Evolutionary conservation across 768 basidiomycete species (phyloP), one percentile per base, ranked within the genome.

Genomic region (Pulveroboletus sp.): DNA sequence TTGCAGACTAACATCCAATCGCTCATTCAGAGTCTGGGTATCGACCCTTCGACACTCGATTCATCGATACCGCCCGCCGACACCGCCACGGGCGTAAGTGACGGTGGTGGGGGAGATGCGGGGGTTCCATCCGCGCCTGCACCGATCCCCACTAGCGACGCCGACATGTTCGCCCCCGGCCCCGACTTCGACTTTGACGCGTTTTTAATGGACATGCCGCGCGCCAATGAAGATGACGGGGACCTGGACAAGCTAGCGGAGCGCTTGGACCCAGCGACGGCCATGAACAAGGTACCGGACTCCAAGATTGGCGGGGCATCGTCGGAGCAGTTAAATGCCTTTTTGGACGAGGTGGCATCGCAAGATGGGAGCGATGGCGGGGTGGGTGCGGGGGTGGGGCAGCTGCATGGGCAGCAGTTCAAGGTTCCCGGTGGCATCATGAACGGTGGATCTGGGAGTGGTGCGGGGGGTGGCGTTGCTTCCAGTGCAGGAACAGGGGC

Each of bases 21-120:
- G 6, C 72, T 94, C 51, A 86, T 92, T 25, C 75, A 85, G 53
- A 77, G 77, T 40, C 75, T 91, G 39, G 87, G 86, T 7, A 64
- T 87, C 40, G 85, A 90, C 60, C 72, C 82, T 17, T 50, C 36
- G 7, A 13, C 59, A n/a, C 53, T 67, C 8, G 58, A 67, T 27
- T 34, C 57, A 9, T 10, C 36, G 3, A 0, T 33, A 6, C 43
- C 43, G 17, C 35, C 45, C 12, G 4, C 35, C 11, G 66, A 64
- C 13, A 40, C 37, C 1, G 33, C 23, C 14, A 11, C 40, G 2
- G 62, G 56, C 2, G 29, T 27, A 11, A 11, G 27, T 29, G 27
- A 11, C 25, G 25, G 25, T 27, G 25, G 27, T 6, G 52, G 57
- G 5, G 55, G 48, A 8, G 60, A 40, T 5, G 57, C 43, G 13